Conservation (phyloP, 805 yeast species). For the Cyberlindnera maclurae region DNA sequence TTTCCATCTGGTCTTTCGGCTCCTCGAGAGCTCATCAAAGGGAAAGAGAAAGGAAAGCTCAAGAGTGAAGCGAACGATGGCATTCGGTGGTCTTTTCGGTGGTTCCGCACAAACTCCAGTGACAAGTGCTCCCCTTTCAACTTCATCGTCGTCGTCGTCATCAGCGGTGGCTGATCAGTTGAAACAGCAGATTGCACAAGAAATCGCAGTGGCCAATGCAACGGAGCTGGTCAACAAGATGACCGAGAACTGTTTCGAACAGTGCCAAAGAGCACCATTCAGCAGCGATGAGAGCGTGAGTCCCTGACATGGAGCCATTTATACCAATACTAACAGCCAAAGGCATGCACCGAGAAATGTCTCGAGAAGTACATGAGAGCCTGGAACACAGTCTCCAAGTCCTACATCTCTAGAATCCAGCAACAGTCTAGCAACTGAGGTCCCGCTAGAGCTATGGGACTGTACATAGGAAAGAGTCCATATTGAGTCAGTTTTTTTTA, state of each 20-base stretch:
- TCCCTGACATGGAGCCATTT: no score
- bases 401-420: constrained; percentile 72
- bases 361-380: constrained; percentile 83
- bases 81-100: constrained; percentile 24
- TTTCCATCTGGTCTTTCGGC: no score
- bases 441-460: background rate
- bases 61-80: no score
- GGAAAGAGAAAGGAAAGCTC: no score
- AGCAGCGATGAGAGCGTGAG: constrained; percentile 42
- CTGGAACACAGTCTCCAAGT: constrained; percentile 78
- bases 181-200: constrained; percentile 67
- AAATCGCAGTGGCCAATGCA: constrained; percentile 87
- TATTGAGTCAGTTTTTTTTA: background rate
- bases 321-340: no score
- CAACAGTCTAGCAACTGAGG: constrained; percentile 25
- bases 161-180: constrained; percentile 52
- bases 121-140: constrained; percentile 16
- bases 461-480: constrained; percentile 7
- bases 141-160: constrained; percentile 7
- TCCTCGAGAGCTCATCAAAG: no score
- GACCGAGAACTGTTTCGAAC: constrained; percentile 80
- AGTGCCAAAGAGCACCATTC: constrained; percentile 64
- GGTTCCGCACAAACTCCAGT: constrained; percentile 20
- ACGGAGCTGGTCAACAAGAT: constrained; percentile 78
- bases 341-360: constrained; percentile 66